A percentile compares a stretch with the other conserved stretches of the same genome.
phyloP scores from a whole-genome alignment of 2,329 filamentous ascomycete species.

The Septoria petroselini region DNA sequence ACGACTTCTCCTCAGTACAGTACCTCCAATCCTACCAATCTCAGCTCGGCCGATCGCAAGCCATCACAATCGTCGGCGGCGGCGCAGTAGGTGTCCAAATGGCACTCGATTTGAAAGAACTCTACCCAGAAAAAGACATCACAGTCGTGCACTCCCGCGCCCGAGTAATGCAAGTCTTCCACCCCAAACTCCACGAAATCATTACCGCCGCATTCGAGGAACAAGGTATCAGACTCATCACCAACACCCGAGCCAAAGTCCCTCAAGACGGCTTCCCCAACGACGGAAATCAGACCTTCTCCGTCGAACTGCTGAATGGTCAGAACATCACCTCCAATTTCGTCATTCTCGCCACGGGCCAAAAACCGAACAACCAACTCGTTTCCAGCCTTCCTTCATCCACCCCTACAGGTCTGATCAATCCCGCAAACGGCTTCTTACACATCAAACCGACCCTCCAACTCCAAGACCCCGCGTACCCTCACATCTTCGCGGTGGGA shows the following conservation, averaged over 20 bases:
- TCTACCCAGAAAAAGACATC: conserved; percentile 56
- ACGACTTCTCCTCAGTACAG: conserved; percentile 14
- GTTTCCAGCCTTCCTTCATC: conserved; percentile 49
- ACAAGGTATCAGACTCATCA: conserved; percentile 52
- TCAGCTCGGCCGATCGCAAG: conserved; percentile 25
- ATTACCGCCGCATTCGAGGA: conserved; percentile 45
- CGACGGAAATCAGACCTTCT: conserved; percentile 20
- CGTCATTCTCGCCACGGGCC: conserved; percentile 60
- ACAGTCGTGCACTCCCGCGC: conserved; percentile 57
- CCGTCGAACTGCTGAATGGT: conserved; percentile 48
- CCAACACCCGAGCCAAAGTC: conserved; percentile 39
- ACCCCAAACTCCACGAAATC: conserved; percentile 41
- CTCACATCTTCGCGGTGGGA: conserved; percentile 61
- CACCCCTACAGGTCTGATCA: conserved; percentile 41
- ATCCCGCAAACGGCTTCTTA: conserved; percentile 28
- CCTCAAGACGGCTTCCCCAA: conserved; percentile 29
- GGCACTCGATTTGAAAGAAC: conserved; percentile 57
- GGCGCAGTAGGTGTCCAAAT: conserved; percentile 63
- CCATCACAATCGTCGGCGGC: conserved; percentile 46
- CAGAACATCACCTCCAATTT: conserved; percentile 50
- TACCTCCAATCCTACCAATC: conserved; percentile 23
- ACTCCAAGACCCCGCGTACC: conserved; percentile 47
- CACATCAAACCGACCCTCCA: conserved; percentile 58
- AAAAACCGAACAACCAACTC: conserved; percentile 55
- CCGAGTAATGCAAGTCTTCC: conserved; percentile 54